Base-by-base conservation (phyloP, 495 filamentous ascomycete genomes). In the Coniosporium apollinis region DNA sequence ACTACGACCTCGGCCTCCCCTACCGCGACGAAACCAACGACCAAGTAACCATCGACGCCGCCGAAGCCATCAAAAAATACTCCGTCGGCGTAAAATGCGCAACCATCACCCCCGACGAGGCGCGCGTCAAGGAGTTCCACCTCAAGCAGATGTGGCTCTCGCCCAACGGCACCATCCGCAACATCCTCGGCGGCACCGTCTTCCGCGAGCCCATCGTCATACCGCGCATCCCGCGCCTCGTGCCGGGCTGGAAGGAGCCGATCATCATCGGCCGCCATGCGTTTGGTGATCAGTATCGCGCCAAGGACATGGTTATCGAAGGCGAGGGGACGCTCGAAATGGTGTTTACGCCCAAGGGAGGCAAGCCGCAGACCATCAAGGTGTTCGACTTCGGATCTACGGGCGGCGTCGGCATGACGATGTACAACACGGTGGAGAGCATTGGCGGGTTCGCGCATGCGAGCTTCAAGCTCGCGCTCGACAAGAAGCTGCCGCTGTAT, bases 131-230 rank as follows among this genome's bases (percentile, higher is more conserved):
- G 69, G 89, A 97, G 61, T 97, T 97, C 61, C 80, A 91, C 49
- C 69, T 97, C 45, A 97, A 96, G 81, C 73, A 94, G 62, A 94
- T 96, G 89, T 97, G 89, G 89, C 70, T 94, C 36, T 91, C 82
- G 37, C 89, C 89, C 50, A 97, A 97, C 57, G 89, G 89, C 50
- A 97, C 89, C 30, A 96, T 97, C 66, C 76, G 89, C 54, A 97
- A 97, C 61, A 68, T 71, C 46, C 76, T 97, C 24, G 86, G 85
- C 40, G 89, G 89, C 42, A 97, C 89, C 47, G 86, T 97, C 41
- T 97, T 97, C 74, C 75, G 89, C 56, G 89, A 94, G 60, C 89
- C 89, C 47, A 97, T 97, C 45, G 78, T 97, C 50, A 97, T 97
- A 44, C 76, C 79, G 37, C 70, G 72, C 45, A 82, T 97, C 42